These are phyloP conservation scores for Lignosus rhinocerotis DNA, from an alignment of 1,284 basidiomycete genomes.

Conservation along the genomic window DNA sequence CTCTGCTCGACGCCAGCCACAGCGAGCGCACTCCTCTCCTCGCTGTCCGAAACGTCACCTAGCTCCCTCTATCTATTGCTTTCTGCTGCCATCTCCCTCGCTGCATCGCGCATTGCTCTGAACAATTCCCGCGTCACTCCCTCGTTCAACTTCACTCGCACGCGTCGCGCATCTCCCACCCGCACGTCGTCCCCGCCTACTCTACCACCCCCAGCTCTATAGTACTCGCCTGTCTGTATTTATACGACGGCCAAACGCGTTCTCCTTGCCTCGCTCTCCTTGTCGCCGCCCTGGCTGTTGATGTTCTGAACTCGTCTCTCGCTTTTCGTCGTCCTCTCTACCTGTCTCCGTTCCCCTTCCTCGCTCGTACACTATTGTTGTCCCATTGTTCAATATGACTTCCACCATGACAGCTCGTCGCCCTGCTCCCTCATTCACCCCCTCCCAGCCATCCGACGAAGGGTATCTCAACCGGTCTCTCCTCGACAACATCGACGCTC, in stretches of 20 bases:
- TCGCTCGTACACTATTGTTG: slow-evolving; percentile 27
- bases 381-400: slow-evolving; percentile 61
- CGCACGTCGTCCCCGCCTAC: slow-evolving; percentile 30
- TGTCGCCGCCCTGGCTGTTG: slow-evolving; percentile 36
- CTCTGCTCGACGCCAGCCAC: slow-evolving; percentile 35
- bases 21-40: slow-evolving; percentile 31
- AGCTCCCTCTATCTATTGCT: slow-evolving; percentile 23
- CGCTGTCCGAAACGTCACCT: slow-evolving; percentile 30
- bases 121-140: slow-evolving; percentile 22
- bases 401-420: slow-evolving; percentile 46
- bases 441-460: slow-evolving; percentile 60
- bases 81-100: slow-evolving; percentile 17
- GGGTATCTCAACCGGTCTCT: slow-evolving; percentile 82
- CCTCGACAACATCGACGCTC: slow-evolving; percentile 75
- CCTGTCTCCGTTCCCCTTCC: slow-evolving; percentile 19
- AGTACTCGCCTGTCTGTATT: slow-evolving; percentile 35
- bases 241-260: slow-evolving; percentile 32
- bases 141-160: slow-evolving; percentile 29
- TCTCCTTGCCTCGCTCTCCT: slow-evolving; percentile 29
- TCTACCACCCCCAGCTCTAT: slow-evolving; percentile 31
- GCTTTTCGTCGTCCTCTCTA: slow-evolving; percentile 25
- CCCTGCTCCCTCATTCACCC: slow-evolving; percentile 34
- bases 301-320: slow-evolving; percentile 36
- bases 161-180: slow-evolving; percentile 34
- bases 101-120: slow-evolving; percentile 20